Evolutionary conservation across 495 filamentous ascomycete genomes (phyloP).

Genomic region (Penicillium lagena): DNA sequence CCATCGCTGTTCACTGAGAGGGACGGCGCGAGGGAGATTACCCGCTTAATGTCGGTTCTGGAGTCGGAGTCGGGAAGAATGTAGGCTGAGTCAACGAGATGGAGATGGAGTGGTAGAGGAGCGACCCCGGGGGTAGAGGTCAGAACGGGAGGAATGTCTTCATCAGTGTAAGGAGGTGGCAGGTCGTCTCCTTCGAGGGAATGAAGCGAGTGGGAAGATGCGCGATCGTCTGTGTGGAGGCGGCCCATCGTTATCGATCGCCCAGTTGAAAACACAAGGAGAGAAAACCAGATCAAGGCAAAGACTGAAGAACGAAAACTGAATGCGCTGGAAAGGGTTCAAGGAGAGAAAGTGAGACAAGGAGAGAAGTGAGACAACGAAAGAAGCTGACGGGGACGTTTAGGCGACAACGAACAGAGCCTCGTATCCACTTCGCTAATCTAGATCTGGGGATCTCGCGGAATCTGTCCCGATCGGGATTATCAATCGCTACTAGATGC

Average conservation of each 20-base stretch:
- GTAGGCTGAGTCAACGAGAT: slow-evolving; percentile 16
- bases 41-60: slow-evolving; percentile 1
- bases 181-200: slow-evolving; percentile 14
- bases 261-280: too few species aligned
- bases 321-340: too few species aligned
- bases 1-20: slow-evolving; percentile 16
- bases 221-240: slow-evolving; percentile 6
- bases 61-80: slow-evolving; percentile 4
- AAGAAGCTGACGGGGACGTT: too few species aligned
- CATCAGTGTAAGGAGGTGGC: slow-evolving; percentile 20
- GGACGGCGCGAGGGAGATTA: slow-evolving; percentile 18
- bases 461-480: too few species aligned
- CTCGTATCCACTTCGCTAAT: too few species aligned
- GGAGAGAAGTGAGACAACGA: too few species aligned
- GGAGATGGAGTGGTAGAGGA: slow-evolving; percentile 3
- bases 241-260: slow-evolving; percentile 17
- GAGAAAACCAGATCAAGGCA: too few species aligned
- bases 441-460: too few species aligned
- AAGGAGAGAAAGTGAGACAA: too few species aligned
- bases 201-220: slow-evolving; percentile 17
- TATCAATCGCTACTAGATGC: too few species aligned
- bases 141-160: neutral
- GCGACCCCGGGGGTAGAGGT: neutral
- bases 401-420: too few species aligned
- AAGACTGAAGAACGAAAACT: too few species aligned